Percentiles rank a stretch among this genome's conserved stretches.
Conservation (phyloP, 164 flowering plant species). For the Umbilicus rupestris region DNA sequence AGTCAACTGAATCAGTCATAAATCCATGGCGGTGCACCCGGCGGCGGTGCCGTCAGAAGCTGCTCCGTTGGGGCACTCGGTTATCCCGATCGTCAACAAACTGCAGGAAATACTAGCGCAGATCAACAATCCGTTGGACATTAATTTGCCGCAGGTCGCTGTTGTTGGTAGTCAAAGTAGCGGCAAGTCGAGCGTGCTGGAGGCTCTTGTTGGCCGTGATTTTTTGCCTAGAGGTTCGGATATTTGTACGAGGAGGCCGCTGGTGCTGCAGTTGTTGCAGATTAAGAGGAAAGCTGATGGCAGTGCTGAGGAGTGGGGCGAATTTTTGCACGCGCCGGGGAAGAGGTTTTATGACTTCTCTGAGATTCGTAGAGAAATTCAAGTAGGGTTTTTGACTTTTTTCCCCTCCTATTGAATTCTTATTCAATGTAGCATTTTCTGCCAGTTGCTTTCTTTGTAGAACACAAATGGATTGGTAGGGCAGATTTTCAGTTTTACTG, state of each 20-base stretch:
- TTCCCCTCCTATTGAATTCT: no score
- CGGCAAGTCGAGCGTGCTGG: constrained; percentile 89
- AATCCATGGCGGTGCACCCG: constrained; percentile 23
- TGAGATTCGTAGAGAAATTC: constrained; percentile 78
- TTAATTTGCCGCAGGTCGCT: constrained; percentile 88
- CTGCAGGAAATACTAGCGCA: constrained; percentile 29
- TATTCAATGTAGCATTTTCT: background rate
- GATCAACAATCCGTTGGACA: constrained; percentile 28
- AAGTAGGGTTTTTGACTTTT: no score
- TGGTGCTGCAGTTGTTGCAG: constrained; percentile 84
- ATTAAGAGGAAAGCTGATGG: constrained; percentile 45
- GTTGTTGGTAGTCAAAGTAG: constrained; percentile 97
- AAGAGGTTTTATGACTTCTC: constrained; percentile 59
- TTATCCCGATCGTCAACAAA: constrained; percentile 86
- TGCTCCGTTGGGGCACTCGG: constrained; percentile 43
- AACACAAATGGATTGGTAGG: background rate
- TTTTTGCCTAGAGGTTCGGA: constrained; percentile 80
- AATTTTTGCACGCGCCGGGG: constrained; percentile 74
- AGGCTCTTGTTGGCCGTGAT: constrained; percentile 88
- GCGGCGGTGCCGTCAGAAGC: constrained; percentile 13
- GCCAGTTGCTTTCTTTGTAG: background rate
- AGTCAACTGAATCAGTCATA: no score
- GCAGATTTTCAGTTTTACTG: no score
- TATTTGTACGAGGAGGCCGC: constrained; percentile 87
- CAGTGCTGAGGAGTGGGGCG: constrained; percentile 76